phyloP scores from a whole-genome alignment of 306 rosid species.

The Sesbania bispinosa region DNA sequence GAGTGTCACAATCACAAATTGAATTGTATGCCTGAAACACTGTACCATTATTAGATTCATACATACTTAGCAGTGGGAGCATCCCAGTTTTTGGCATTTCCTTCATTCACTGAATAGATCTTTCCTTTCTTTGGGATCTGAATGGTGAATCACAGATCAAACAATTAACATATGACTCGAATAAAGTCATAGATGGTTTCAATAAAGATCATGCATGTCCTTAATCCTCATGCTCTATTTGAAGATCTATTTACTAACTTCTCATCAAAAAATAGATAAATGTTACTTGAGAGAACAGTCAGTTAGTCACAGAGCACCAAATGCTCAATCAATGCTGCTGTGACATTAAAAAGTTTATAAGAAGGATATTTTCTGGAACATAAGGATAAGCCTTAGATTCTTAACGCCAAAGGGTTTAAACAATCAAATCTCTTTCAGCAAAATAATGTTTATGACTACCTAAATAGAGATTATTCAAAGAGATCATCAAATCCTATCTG shows the following conservation, averaged over 20 bases:
- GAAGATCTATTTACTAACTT: not conserved
- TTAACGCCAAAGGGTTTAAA: not conserved
- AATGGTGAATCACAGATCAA: slow-evolving; percentile 6
- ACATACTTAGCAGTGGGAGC: slow-evolving; percentile 61
- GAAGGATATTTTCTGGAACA: not conserved
- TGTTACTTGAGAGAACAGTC: not conserved
- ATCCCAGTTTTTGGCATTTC: slow-evolving; percentile 90
- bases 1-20: slow-evolving; percentile 15
- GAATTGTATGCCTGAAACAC: not conserved
- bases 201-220: not conserved
- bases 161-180: not conserved
- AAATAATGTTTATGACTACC: not conserved
- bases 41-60: not conserved
- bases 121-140: slow-evolving; percentile 82
- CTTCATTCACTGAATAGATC: slow-evolving; percentile 85
- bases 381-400: not conserved
- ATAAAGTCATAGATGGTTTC: not conserved
- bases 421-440: no score
- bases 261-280: not conserved
- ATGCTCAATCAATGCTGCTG: not conserved
- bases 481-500: not conserved
- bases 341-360: not conserved
- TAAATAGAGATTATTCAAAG: not conserved
- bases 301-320: not conserved
- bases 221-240: not conserved